Percentiles rank a stretch among this genome's conserved stretches.
These are phyloP conservation scores for Fonsecaea erecta DNA, from an alignment of 2,329 filamentous ascomycete species.

Conservation along the genomic window DNA sequence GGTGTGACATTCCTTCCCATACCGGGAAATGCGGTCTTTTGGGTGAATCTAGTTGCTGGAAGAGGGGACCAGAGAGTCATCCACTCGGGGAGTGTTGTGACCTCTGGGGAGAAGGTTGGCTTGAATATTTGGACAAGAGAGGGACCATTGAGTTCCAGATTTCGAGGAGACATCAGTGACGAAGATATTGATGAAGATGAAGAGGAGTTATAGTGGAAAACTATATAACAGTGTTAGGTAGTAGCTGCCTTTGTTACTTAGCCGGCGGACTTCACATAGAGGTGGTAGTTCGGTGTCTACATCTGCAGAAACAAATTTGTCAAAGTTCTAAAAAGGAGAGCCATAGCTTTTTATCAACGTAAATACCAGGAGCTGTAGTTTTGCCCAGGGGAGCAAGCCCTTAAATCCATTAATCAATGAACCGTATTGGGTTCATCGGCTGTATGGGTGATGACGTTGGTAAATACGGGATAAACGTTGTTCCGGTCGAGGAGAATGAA, in stretches of 20 bases:
- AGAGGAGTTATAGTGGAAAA: not conserved
- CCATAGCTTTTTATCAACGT: no score
- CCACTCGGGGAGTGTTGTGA: constrained; percentile 65
- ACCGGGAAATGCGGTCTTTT: constrained; percentile 64
- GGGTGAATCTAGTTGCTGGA: constrained; percentile 61
- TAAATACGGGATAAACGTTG: not conserved
- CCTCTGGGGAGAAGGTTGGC: constrained; percentile 61
- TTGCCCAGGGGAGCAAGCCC: no score
- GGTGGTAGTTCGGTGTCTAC: not conserved
- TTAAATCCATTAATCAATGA: no score
- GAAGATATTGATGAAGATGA: not conserved
- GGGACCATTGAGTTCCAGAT: not conserved
- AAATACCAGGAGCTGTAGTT: no score
- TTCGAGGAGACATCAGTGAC: not conserved
- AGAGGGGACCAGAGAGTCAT: constrained; percentile 63
- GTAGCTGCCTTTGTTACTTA: not conserved
- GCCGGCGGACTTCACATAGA: not conserved
- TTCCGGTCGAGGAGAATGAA: not conserved
- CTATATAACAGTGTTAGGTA: not conserved
- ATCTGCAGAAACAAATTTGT: not conserved
- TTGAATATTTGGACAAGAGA: constrained; percentile 62
- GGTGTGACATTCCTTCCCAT: constrained; percentile 64
- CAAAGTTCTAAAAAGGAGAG: no score
- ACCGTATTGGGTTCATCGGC: no score
- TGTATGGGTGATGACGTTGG: not conserved